These are phyloP conservation scores for Linum lewisii DNA, from an alignment of 345 rosid species.

Conservation along the genomic window DNA sequence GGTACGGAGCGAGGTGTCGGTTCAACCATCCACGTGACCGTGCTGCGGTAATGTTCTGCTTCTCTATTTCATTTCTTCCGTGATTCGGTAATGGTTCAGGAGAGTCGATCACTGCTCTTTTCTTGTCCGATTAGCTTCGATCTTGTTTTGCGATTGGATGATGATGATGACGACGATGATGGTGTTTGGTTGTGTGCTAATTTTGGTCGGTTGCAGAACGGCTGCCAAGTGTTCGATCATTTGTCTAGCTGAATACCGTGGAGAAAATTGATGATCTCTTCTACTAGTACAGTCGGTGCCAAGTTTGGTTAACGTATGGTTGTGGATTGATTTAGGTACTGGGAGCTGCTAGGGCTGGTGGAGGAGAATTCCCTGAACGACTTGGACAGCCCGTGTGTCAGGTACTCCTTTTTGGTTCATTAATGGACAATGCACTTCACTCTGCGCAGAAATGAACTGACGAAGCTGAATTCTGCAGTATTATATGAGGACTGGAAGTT, in stretches of 20 bases:
- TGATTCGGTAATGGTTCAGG: no score
- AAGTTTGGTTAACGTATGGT: not conserved
- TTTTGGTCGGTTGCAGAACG: not conserved
- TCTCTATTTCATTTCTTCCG: no score
- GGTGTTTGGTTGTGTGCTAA: not conserved
- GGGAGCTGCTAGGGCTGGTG: constrained; percentile 44
- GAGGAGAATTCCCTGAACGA: constrained; percentile 67
- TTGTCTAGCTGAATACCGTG: not conserved
- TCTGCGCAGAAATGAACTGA: not conserved
- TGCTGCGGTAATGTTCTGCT: constrained; percentile 42
- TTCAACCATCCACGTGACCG: constrained; percentile 92
- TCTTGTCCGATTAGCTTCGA: not conserved
- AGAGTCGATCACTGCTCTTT: not conserved
- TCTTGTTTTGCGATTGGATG: not conserved
- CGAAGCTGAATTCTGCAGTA: constrained; percentile 40
- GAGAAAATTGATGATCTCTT: not conserved
- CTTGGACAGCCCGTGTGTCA: constrained; percentile 70
- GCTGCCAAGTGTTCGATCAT: not conserved
- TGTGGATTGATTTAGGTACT: constrained; percentile 55
- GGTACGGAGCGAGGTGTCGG: constrained; percentile 81
- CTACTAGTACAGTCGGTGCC: no score
- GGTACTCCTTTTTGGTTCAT: constrained; percentile 31
- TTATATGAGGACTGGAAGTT: constrained; percentile 75
- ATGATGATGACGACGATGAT: not conserved
- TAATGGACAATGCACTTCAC: constrained; percentile 13